phyloP scores from a whole-genome alignment of 768 basidiomycete genomes.

The Pleurotus ostreatus region DNA sequence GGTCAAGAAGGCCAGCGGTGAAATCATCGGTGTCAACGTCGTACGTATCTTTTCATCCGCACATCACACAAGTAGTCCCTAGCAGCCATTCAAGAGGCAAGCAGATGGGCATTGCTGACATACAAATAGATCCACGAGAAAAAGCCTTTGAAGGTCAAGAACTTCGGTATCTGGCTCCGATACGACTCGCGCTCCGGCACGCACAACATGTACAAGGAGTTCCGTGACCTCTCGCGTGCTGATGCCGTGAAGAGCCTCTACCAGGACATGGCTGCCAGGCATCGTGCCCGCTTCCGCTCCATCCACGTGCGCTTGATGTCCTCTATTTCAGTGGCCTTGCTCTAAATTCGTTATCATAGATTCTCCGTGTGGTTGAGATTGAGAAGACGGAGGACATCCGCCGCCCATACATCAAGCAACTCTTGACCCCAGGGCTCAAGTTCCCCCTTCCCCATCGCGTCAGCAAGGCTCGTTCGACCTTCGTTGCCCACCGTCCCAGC shows the following conservation, averaged over 20 bases:
- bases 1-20: constrained; percentile 99
- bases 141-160: constrained; percentile 98
- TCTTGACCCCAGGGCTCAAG: constrained; percentile 84
- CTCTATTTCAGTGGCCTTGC: not conserved
- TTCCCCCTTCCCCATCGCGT: constrained; percentile 97
- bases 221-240: constrained; percentile 91
- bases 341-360: constrained; percentile 39
- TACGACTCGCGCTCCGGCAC: constrained; percentile 99
- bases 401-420: constrained; percentile 97
- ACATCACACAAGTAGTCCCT: constrained; percentile 48
- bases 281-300: constrained; percentile 98
- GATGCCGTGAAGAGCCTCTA: constrained; percentile 96
- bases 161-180: constrained; percentile 99
- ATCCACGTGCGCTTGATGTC: constrained; percentile 71
- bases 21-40: constrained; percentile 97
- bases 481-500: constrained; percentile 71
- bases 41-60: constrained; percentile 58
- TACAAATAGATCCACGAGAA: constrained; percentile 86
- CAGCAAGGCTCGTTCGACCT: constrained; percentile 71
- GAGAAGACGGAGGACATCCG: constrained; percentile 89
- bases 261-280: constrained; percentile 99
- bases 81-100: constrained; percentile 83
- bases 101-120: constrained; percentile 67
- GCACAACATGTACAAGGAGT: constrained; percentile 99
- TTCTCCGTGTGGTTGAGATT: constrained; percentile 96